Evolutionary conservation across 345 rosid genomes (phyloP).

Genomic region (Clarkia xantiana): DNA sequence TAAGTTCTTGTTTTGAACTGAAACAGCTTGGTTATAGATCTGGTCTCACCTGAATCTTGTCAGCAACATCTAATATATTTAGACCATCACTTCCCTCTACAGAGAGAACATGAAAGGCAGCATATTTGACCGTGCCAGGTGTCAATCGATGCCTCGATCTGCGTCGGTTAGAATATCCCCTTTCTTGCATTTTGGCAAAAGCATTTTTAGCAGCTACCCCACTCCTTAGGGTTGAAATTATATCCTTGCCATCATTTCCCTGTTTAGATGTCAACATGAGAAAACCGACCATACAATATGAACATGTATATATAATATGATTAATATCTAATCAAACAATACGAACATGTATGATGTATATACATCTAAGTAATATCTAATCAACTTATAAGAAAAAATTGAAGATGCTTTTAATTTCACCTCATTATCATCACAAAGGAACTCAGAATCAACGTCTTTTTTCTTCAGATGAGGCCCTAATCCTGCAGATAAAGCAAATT

Average conservation of each 20-base stretch:
- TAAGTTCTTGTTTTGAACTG: too few species aligned
- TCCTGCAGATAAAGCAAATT: slow-evolving; percentile 69
- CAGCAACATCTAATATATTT: slow-evolving; percentile 76
- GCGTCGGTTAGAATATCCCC: slow-evolving; percentile 52
- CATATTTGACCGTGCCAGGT: slow-evolving; percentile 91
- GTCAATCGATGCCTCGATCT: slow-evolving; percentile 90
- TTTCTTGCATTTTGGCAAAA: slow-evolving; percentile 76
- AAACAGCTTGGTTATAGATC: not conserved
- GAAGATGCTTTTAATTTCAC: slow-evolving; percentile 10
- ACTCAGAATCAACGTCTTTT: slow-evolving; percentile 27
- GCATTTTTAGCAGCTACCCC: slow-evolving; percentile 82
- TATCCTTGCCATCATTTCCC: slow-evolving; percentile 57
- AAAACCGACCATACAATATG: too few species aligned
- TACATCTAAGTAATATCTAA: too few species aligned
- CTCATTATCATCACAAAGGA: slow-evolving; percentile 48
- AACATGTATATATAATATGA: too few species aligned
- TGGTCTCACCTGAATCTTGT: slow-evolving; percentile 66
- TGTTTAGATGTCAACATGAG: slow-evolving; percentile 11
- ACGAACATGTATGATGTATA: too few species aligned
- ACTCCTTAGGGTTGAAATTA: slow-evolving; percentile 51
- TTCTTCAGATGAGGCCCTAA: slow-evolving; percentile 67
- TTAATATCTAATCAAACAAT: too few species aligned
- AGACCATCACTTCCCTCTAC: slow-evolving; percentile 67
- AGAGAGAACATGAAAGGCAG: slow-evolving; percentile 81
- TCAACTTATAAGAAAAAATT: too few species aligned